phyloP scores from a whole-genome alignment of 768 basidiomycete species.

The Porphyrellus cyaneotinctus region DNA sequence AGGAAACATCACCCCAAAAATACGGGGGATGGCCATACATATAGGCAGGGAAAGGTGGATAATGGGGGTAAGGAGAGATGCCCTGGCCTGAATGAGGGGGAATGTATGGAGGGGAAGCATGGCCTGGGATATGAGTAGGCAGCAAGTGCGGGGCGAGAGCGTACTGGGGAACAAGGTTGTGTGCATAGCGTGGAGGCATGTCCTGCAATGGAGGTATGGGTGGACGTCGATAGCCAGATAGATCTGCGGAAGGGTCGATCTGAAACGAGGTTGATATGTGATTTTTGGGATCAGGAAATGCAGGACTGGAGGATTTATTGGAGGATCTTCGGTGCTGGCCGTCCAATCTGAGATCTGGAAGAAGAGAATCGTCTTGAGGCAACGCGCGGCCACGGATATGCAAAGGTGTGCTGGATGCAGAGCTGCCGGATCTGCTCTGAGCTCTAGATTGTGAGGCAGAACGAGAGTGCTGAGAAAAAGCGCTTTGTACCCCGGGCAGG shows the following conservation, averaged over 20 bases:
- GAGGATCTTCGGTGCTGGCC: constrained; percentile 11
- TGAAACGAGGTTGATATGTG: constrained; percentile 11
- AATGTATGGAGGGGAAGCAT: constrained; percentile 24
- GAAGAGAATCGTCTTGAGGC: constrained; percentile 36
- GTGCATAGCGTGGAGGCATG: constrained; percentile 20
- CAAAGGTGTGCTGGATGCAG: constrained; percentile 47
- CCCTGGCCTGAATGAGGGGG: constrained; percentile 26
- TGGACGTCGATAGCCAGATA: constrained; percentile 18
- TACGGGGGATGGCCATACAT: constrained; percentile 35
- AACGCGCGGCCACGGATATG: constrained; percentile 39
- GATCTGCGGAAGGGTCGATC: constrained; percentile 15
- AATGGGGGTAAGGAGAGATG: constrained; percentile 35
- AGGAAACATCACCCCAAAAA: constrained; percentile 34
- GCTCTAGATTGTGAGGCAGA: constrained; percentile 43
- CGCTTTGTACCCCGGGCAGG: constrained; percentile 37
- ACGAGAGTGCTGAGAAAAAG: constrained; percentile 25
- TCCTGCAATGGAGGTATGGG: constrained; percentile 19
- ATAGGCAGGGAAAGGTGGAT: constrained; percentile 33
- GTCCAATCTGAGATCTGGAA: constrained; percentile 24
- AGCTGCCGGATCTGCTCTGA: constrained; percentile 44
- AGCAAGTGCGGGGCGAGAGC: constrained; percentile 16
- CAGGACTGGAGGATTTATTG: constrained; percentile 17
- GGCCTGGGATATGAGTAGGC: constrained; percentile 18
- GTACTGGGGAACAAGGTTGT: constrained; percentile 14
- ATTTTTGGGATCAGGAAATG: constrained; percentile 14